Evolutionary conservation across 2,329 filamentous ascomycete species (phyloP), one percentile per base, ranked within the genome.

Genomic region (Hymenoscyphus linearis): DNA sequence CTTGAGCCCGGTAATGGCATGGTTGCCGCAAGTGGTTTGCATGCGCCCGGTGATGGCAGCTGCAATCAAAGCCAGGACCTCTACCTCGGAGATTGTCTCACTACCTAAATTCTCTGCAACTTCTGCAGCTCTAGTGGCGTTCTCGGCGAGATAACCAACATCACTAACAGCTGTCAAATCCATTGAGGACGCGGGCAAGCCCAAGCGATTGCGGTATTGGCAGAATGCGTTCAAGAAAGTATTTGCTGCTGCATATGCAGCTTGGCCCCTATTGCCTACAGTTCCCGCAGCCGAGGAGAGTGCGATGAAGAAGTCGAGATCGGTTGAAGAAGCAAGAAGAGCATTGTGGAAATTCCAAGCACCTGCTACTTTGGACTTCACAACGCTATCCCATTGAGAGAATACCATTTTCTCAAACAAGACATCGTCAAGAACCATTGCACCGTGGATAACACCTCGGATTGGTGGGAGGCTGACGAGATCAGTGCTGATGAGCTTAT

Each of bases 291-390:
- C 58, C 5, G 67, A 69, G 14, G 66, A 69, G 18, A 65, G 58
- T 13, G 61, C 37, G 47, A 67, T 61, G 53, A 70, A 69, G 58
- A 78, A 76, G 65, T 77, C 75, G 2, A 77, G 66, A 27, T 44
- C 26, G 2, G 26, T 54, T 9, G 44, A 18, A 2, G 25, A 52
- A 7, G 44, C 18, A 7, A 55, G 22, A 16, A 68, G 59, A 18
- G 60, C 58, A 2, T 70, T 25, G 53, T 70, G 67, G 36, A 70
- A 62, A 27, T 70, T 70, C 66, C 64, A 67, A 3, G 66, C 60
- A 0, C 68, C 69, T 13, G 54, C 34, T 3, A 69, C 68, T 55
- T 81, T 80, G 1, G 77, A 73, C 1, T 61, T 59, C 1, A 75
- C 63, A 60, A 64, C 63, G 2, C 58, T 52, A 7, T 68, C 66